phyloP scores from a whole-genome alignment of 148 eudicot genomes.

The Suaeda aralocaspica region DNA sequence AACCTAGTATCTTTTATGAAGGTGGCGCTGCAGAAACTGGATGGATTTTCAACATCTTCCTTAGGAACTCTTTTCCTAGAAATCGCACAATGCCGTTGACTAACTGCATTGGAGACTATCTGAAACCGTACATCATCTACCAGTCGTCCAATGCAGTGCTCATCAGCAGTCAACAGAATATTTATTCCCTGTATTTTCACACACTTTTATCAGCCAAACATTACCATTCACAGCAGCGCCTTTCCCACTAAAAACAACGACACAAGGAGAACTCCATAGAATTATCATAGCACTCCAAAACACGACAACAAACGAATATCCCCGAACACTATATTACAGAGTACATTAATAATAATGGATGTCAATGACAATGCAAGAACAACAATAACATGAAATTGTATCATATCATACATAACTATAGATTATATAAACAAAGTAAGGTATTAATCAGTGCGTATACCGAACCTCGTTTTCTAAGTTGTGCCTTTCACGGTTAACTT shows the following conservation, averaged over 20 bases:
- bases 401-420: neutral
- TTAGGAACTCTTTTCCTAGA: constrained; percentile 49
- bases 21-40: constrained; percentile 34
- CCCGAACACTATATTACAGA: no score
- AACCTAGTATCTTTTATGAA: constrained; percentile 87
- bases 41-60: constrained; percentile 49
- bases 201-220: constrained; percentile 13
- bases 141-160: constrained; percentile 70
- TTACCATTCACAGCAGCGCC: neutral
- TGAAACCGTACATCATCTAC: constrained; percentile 70
- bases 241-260: neutral
- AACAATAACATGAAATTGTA: neutral
- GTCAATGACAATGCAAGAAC: neutral
- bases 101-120: constrained; percentile 66
- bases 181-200: constrained; percentile 63
- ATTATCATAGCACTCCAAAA: neutral
- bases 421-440: no score
- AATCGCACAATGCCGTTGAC: constrained; percentile 74
- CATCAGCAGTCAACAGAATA: constrained; percentile 71
- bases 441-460: no score
- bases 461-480: no score
- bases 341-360: neutral
- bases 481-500: no score
- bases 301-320: neutral
- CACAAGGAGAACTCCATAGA: neutral